Conservation (phyloP, 352 stramenopile genomes). For the Globisporangium middletonii region DNA sequence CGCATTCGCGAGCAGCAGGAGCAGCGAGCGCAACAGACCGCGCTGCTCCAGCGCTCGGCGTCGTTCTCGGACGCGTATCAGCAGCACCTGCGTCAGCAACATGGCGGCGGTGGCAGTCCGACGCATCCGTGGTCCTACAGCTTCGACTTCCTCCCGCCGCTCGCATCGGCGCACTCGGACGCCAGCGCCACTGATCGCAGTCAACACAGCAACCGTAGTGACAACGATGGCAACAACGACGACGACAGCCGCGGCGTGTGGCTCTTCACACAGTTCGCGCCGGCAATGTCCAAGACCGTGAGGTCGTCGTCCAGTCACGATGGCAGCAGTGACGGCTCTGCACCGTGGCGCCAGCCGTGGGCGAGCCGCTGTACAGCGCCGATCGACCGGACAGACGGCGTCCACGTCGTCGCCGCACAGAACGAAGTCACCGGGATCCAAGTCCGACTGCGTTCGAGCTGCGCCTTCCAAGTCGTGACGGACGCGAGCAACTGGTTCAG, state of each 20-base stretch:
- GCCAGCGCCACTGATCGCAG: too few species aligned
- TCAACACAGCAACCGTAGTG: too few species aligned
- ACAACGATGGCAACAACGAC: too few species aligned
- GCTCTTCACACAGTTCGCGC: constrained; percentile 41
- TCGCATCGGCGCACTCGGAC: too few species aligned
- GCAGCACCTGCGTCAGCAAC: too few species aligned
- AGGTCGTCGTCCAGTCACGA: constrained; percentile 12
- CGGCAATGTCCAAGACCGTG: constrained; percentile 44
- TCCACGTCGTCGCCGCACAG: constrained; percentile 33
- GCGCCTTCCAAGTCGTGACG: constrained; percentile 40
- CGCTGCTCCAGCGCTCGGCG: too few species aligned
- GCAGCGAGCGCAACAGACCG: not conserved
- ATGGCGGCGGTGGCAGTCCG: too few species aligned
- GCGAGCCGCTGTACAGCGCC: constrained; percentile 16
- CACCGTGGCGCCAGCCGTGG: constrained; percentile 26
- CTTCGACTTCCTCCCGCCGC: too few species aligned
- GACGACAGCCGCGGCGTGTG: constrained; percentile 21
- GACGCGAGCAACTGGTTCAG: constrained; percentile 56
- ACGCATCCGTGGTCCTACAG: too few species aligned
- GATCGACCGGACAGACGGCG: constrained; percentile 28
- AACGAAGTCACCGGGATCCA: constrained; percentile 61
- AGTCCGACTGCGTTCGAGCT: constrained; percentile 49
- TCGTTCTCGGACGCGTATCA: too few species aligned
- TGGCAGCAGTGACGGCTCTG: constrained; percentile 7
- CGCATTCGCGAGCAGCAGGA: constrained; percentile 4